phyloP scores from a whole-genome alignment of 139 green algal species.

The Tetratostichococcus sp. region DNA sequence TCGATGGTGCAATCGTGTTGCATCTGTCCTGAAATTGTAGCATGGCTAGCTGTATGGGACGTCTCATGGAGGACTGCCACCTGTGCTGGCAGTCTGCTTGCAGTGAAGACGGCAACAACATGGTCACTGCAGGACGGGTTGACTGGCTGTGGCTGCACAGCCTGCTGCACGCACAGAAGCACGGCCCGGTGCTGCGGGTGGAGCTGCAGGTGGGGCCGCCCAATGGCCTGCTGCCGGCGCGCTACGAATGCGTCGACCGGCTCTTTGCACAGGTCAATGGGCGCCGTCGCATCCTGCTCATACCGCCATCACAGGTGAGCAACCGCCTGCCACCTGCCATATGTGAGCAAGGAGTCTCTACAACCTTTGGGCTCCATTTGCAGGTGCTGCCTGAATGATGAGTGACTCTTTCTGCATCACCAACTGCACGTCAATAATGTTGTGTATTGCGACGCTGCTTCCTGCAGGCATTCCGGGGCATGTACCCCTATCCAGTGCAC shows the following conservation, averaged over 20 bases:
- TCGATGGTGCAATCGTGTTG: neutral
- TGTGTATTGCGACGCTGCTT: too few relatives aligned
- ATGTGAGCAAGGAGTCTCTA: too few relatives aligned
- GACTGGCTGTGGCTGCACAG: constrained; percentile 42
- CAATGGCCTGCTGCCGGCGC: constrained; percentile 44
- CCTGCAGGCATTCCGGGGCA: constrained; percentile 37
- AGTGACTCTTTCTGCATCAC: too few relatives aligned
- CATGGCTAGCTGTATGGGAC: too few relatives aligned
- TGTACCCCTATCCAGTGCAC: constrained; percentile 70
- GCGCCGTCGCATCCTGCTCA: constrained; percentile 53
- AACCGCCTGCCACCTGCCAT: neutral
- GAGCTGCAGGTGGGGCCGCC: constrained; percentile 32
- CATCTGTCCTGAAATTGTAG: too few relatives aligned
- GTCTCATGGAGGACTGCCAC: too few relatives aligned
- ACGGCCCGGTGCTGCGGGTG: constrained; percentile 21
- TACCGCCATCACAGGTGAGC: constrained; percentile 27
- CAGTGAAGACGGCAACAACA: too few relatives aligned
- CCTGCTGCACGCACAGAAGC: constrained; percentile 20
- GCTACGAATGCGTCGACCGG: constrained; percentile 41
- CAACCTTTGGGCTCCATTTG: too few relatives aligned
- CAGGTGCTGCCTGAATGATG: too few relatives aligned
- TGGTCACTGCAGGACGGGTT: neutral
- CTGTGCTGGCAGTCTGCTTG: too few relatives aligned
- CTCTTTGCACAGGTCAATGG: constrained; percentile 57
- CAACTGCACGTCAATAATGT: too few relatives aligned